phyloP scores from a whole-genome alignment of 805 yeast species.

The Kazachstania bromeliacearum region DNA sequence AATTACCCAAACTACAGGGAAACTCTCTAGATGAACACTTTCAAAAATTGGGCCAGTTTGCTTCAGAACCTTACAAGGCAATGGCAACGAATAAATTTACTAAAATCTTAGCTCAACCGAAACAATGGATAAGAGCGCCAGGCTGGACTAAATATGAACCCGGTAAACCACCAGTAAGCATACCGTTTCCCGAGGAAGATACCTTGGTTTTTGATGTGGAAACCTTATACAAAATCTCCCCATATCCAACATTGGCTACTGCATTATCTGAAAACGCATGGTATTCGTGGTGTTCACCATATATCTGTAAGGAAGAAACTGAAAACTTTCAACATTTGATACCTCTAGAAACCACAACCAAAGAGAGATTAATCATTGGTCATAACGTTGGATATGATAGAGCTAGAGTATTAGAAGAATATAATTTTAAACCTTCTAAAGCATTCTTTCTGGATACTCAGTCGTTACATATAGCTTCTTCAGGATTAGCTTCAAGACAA shows the following conservation, averaged over 20 bases:
- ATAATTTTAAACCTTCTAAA: constrained; percentile 52
- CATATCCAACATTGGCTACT: constrained; percentile 70
- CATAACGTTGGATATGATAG: constrained; percentile 89
- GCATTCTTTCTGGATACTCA: constrained; percentile 84
- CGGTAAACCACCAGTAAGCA: constrained; percentile 44
- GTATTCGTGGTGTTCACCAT: constrained; percentile 95
- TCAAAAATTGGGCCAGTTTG: constrained; percentile 50
- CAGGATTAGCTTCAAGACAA: constrained; percentile 91
- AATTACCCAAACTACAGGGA: constrained; percentile 70
- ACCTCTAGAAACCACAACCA: constrained; percentile 50
- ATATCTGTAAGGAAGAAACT: constrained; percentile 37
- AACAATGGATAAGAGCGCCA: constrained; percentile 44
- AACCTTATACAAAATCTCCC: constrained; percentile 63
- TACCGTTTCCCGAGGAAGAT: constrained; percentile 61
- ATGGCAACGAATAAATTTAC: constrained; percentile 40
- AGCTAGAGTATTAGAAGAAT: constrained; percentile 78
- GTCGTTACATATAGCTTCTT: constrained; percentile 82
- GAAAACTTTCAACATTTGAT: constrained; percentile 52
- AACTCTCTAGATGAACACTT: constrained; percentile 75
- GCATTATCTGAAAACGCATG: constrained; percentile 73
- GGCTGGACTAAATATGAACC: constrained; percentile 79
- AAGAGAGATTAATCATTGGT: constrained; percentile 64
- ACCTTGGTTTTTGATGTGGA: constrained; percentile 85
- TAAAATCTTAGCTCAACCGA: constrained; percentile 34
- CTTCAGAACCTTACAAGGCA: constrained; percentile 50